Percentiles rank a stretch among this genome's conserved stretches.
Evolutionary conservation across 208 protist species (phyloP).

Genomic region (Angomonas deanei): DNA sequence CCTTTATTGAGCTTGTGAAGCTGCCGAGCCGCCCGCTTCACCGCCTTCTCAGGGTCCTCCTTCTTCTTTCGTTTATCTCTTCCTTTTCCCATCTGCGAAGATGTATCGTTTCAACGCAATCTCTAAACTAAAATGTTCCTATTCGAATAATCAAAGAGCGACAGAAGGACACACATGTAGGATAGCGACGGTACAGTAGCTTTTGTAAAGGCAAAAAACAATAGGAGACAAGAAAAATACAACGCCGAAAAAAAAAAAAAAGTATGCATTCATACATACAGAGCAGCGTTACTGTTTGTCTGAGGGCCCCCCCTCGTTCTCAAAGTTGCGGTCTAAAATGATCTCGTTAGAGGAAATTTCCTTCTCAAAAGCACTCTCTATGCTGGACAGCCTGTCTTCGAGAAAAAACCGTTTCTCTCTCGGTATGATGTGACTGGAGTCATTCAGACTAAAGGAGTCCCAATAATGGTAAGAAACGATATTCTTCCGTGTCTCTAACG

Average conservation of each 20-base stretch:
- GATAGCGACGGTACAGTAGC: not conserved
- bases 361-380: not conserved
- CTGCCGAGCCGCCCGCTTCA: constrained; percentile 62
- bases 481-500: constrained; percentile 21
- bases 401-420: not conserved
- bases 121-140: not conserved
- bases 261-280: no score
- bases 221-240: no score
- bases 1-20: constrained; percentile 51
- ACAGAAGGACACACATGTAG: not conserved
- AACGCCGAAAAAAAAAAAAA: no score
- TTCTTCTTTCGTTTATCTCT: constrained; percentile 89
- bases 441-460: constrained; percentile 1
- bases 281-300: no score
- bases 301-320: no score
- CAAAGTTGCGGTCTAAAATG: no score
- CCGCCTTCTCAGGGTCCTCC: constrained; percentile 77
- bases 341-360: not conserved
- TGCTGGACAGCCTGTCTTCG: not conserved
- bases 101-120: constrained; percentile 1
- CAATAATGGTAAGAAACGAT: constrained; percentile 31
- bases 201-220: no score
- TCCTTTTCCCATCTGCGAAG: constrained; percentile 89
- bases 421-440: not conserved
- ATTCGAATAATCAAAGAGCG: no score